Conservation (phyloP, 805 yeast genomes). For the Wickerhamomyces bovis region DNA sequence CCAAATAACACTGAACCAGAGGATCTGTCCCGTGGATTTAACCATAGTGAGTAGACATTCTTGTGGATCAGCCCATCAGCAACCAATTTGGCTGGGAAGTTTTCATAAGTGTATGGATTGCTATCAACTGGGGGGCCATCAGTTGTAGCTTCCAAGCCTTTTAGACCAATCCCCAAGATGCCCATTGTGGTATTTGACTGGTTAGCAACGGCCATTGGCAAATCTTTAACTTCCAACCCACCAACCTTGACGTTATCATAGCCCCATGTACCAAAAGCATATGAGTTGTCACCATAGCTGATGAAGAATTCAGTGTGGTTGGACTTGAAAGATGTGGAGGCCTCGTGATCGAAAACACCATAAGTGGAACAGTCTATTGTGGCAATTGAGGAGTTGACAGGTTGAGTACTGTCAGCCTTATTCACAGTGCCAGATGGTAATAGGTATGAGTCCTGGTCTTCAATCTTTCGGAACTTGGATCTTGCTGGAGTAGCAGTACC, state of each 20-base stretch:
- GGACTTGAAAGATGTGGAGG: slow-evolving; percentile 28
- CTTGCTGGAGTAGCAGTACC: slow-evolving; percentile 5
- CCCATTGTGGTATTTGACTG: slow-evolving; percentile 57
- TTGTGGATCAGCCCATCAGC: slow-evolving; percentile 49
- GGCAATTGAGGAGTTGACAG: slow-evolving; percentile 11
- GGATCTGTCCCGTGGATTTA: slow-evolving; percentile 37
- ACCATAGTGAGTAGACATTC: slow-evolving; percentile 55
- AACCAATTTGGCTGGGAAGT: slow-evolving; percentile 59
- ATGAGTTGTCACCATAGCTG: slow-evolving; percentile 43
- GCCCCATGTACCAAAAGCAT: slow-evolving; percentile 32
- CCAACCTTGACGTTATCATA: slow-evolving; percentile 54
- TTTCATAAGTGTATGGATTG: slow-evolving; percentile 42
- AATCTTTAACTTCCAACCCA: slow-evolving; percentile 41
- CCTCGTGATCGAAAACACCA: slow-evolving; percentile 32
- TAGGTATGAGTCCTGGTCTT: background rate
- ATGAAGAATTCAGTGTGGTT: slow-evolving; percentile 35
- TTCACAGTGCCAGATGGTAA: slow-evolving; percentile 1
- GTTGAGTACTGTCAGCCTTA: slow-evolving; percentile 4
- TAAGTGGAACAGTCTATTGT: slow-evolving; percentile 32
- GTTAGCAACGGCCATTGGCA: slow-evolving; percentile 73
- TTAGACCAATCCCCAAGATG: slow-evolving; percentile 69
- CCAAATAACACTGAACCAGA: slow-evolving; percentile 65
- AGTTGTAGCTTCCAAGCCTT: slow-evolving; percentile 61
- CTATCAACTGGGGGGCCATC: slow-evolving; percentile 22
- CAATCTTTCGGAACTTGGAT: slow-evolving; percentile 10